Evolutionary conservation across 805 yeast species (phyloP).

Genomic region (Candida sonorensis): DNA sequence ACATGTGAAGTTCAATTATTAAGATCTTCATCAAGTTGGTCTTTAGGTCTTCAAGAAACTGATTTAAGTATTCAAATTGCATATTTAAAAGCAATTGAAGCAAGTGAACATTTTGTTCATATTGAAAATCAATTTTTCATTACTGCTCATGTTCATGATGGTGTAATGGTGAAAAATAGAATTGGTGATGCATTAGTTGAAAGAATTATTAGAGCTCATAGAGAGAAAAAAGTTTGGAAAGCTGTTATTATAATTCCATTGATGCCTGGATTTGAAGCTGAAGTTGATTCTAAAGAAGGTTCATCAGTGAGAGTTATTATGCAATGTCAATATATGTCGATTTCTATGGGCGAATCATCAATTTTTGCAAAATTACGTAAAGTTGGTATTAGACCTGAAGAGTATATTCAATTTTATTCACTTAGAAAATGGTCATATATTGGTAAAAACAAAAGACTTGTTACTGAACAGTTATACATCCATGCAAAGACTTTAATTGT

Average conservation of each 20-base stretch:
- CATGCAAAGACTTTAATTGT: conserved; percentile 91
- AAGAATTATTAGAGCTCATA: conserved; percentile 82
- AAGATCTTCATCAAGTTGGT: conserved; percentile 91
- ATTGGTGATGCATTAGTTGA: conserved; percentile 98
- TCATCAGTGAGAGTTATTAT: conserved; percentile 92
- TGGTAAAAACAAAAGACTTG: conserved; percentile 65
- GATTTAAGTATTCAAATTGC: conserved; percentile 93
- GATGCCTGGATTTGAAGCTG: conserved; percentile 96
- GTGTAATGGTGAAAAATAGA: conserved; percentile 75
- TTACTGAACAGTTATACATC: conserved; percentile 87
- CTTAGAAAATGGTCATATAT: conserved; percentile 93
- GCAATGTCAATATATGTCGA: conserved; percentile 93
- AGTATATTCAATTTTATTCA: conserved; percentile 87
- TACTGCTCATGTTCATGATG: conserved; percentile 82
- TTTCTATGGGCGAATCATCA: conserved; percentile 82
- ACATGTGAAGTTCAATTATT: conserved; percentile 88
- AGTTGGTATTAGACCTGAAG: conserved; percentile 80
- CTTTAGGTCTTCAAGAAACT: conserved; percentile 75
- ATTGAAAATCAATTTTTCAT: conserved; percentile 94
- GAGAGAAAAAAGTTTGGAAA: conserved; percentile 72
- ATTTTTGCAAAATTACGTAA: conserved; percentile 76
- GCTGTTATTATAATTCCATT: conserved; percentile 89
- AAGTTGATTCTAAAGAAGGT: conserved; percentile 90
- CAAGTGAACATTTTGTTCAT: conserved; percentile 87
- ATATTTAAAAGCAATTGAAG: conserved; percentile 81